A percentile compares a stretch with the other conserved stretches of the same genome.
Conservation (phyloP, 208 protist species). For the Trypanosoma avium region DNA sequence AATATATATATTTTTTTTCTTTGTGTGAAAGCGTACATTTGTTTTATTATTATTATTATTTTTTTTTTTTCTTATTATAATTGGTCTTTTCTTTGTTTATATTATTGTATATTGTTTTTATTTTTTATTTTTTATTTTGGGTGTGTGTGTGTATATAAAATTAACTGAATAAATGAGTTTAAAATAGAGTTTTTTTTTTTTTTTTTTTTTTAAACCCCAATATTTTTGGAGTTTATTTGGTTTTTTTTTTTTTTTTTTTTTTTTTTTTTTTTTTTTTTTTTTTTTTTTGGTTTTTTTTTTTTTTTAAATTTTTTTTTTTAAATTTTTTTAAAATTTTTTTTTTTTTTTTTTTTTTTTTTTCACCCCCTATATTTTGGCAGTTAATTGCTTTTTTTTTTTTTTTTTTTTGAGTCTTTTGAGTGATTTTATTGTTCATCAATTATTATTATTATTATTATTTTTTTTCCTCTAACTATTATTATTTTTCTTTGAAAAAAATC, state of each 20-base stretch:
- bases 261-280: not conserved
- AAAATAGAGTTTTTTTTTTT: no score
- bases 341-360: conserved; percentile 2
- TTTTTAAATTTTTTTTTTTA: not conserved
- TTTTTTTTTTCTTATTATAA: not conserved
- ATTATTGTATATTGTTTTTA: conserved; percentile 1
- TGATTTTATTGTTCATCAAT: no score
- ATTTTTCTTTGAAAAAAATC: no score
- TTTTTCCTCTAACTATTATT: no score
- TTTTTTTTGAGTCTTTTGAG: no score
- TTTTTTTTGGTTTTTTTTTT: not conserved
- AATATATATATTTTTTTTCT: not conserved
- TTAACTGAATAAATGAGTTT: no score
- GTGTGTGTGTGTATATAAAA: no score
- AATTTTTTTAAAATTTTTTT: not conserved
- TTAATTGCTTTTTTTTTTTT: no score
- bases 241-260: not conserved
- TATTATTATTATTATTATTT: no score
- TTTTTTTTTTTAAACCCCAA: not conserved
- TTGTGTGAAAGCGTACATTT: not conserved
- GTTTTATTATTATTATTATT: not conserved
- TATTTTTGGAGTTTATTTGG: not conserved
- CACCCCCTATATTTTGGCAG: no score
- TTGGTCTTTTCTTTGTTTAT: no score
- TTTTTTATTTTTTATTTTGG: conserved; percentile 12